phyloP scores from a whole-genome alignment of 2,329 filamentous ascomycete species.

The Bipolaris cookei region DNA sequence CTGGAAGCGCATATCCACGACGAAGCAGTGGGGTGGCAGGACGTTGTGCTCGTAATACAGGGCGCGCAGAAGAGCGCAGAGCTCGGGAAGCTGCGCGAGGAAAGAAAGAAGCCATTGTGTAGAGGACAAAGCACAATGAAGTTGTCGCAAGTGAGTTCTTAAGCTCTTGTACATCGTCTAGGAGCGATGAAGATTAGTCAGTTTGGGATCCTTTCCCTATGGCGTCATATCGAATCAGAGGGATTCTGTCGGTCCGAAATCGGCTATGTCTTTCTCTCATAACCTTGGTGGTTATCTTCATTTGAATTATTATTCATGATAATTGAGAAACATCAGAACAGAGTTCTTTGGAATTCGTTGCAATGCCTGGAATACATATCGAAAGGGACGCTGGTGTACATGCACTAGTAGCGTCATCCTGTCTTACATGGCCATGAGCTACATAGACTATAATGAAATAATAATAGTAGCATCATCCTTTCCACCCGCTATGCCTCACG shows the following conservation, averaged over 20 bases:
- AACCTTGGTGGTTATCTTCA: not conserved
- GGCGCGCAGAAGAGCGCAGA: slow-evolving; percentile 36
- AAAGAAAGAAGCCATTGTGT: slow-evolving; percentile 45
- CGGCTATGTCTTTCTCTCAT: slow-evolving; percentile 2
- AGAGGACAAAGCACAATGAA: not conserved
- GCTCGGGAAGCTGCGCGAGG: slow-evolving; percentile 46
- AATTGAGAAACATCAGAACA: not conserved
- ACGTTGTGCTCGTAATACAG: slow-evolving; percentile 35
- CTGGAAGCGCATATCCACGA: slow-evolving; percentile 46
- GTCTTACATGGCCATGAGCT: too few species aligned
- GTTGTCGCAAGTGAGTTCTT: not conserved
- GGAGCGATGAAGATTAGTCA: slow-evolving; percentile 5
- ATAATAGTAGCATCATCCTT: not conserved
- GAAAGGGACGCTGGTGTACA: too few species aligned
- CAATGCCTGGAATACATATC: too few species aligned
- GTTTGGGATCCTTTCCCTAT: slow-evolving; percentile 13
- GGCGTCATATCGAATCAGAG: slow-evolving; percentile 20
- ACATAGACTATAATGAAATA: too few species aligned
- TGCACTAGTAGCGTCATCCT: too few species aligned
- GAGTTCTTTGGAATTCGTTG: not conserved
- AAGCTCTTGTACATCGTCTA: slow-evolving; percentile 4
- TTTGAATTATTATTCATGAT: not conserved
- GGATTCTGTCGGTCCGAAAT: slow-evolving; percentile 11
- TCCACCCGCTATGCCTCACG: not conserved
- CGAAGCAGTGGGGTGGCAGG: slow-evolving; percentile 43